These are phyloP conservation scores for Termitomyces sp. DNA, from an alignment of 768 basidiomycete species.

Conservation along the genomic window DNA sequence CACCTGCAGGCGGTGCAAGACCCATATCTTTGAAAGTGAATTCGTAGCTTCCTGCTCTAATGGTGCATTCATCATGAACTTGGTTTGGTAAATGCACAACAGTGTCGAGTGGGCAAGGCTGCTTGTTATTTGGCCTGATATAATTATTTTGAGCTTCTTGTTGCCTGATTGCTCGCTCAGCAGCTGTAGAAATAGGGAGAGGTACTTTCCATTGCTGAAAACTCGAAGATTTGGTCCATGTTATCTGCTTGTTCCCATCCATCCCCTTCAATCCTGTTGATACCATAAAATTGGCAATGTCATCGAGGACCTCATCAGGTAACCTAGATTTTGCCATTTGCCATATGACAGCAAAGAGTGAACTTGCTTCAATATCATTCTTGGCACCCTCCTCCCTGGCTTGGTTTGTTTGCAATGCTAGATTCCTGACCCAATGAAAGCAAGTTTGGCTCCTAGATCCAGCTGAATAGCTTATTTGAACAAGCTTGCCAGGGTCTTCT, in stretches of 20 bases:
- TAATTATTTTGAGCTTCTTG: background rate
- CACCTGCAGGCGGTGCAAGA: constrained; percentile 2
- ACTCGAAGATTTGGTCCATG: too few relatives aligned
- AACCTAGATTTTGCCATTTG: background rate
- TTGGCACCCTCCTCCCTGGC: background rate
- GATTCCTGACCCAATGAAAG: constrained; percentile 15
- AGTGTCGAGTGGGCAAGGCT: background rate
- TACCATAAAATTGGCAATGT: background rate
- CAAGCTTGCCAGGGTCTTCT: constrained; percentile 13
- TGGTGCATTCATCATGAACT: background rate
- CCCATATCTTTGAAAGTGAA: background rate
- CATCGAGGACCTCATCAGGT: background rate
- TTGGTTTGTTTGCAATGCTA: background rate
- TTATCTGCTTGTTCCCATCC: background rate
- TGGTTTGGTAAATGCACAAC: background rate
- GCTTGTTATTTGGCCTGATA: background rate
- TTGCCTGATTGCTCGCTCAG: background rate
- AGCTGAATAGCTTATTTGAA: constrained; percentile 14
- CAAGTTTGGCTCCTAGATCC: constrained; percentile 9
- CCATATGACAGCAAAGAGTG: background rate
- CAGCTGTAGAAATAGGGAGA: background rate
- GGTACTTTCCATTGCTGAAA: background rate
- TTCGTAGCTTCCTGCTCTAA: background rate
- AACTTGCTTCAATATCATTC: background rate
- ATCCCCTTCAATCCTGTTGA: background rate